These are phyloP conservation scores for Leccinum fibrillosum DNA, from an alignment of 768 basidiomycete species.

Conservation along the genomic window DNA sequence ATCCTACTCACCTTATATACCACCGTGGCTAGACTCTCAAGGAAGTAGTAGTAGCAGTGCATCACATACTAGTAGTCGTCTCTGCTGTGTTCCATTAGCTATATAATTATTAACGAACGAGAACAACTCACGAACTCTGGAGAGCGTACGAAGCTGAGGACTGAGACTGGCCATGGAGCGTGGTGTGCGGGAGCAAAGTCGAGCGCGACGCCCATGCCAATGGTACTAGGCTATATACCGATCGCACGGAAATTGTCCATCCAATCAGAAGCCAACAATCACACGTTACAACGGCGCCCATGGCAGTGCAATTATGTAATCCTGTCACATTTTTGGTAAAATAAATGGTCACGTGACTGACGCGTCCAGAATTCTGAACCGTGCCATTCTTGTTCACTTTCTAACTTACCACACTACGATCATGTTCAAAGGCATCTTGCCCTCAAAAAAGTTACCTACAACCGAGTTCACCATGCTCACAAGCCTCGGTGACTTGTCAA, in stretches of 20 bases:
- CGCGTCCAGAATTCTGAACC: conserved; percentile 32
- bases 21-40: neutral
- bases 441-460: conserved; percentile 61
- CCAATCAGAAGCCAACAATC: conserved; percentile 18
- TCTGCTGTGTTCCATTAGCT: conserved; percentile 11
- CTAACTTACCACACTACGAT: conserved; percentile 1
- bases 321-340: conserved; percentile 6
- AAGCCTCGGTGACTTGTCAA: conserved; percentile 42
- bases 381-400: conserved; percentile 12
- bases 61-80: conserved; percentile 7
- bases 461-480: conserved; percentile 76
- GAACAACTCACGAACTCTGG: conserved; percentile 1
- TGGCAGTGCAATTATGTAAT: conserved; percentile 19
- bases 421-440: conserved; percentile 84
- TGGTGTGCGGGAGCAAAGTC: neutral
- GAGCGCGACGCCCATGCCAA: neutral
- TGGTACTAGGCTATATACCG: conserved; percentile 26
- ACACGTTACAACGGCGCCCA: conserved; percentile 12
- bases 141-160: neutral
- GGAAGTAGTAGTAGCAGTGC: conserved; percentile 12
- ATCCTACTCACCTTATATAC: conserved; percentile 19
- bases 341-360: conserved; percentile 32
- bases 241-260: conserved; percentile 26
- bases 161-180: neutral
- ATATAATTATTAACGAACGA: conserved; percentile 1